Evolutionary conservation across 192 early-diverging fungal species (phyloP), one percentile per base, ranked within the genome.

Genomic region (Rhizophagus prolifer): DNA sequence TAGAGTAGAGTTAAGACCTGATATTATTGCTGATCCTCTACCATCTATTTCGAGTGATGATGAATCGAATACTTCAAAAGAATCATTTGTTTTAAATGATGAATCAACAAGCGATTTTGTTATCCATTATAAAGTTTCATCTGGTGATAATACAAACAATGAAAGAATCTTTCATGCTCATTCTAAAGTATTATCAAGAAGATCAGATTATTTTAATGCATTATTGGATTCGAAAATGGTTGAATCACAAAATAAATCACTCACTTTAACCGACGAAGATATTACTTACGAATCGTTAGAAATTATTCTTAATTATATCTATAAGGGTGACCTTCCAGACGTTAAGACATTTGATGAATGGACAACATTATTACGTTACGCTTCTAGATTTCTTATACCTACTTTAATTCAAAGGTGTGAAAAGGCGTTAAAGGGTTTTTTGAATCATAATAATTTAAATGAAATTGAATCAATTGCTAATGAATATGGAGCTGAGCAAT

Each of bases 401-500:
- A 21, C 26, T 31, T 66, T 66, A 66, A 38, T 66, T 66, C 64
- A 66, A 34, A 66, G 64, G 9, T 66, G 64, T 66, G 64, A 66
- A 66, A 66, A 66, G 19, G 64, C 14, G 16, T 19, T 66, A 9
- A 66, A 31, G 25, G 31, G 30, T 3, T 66, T 21, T 4, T 34
- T 66, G 8, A 34, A 66, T 66, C 10, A 28, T 21, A 28, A 66
- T 66, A 66, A 66, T 36, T 28, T 66, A 10, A 19, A 21, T 9
- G 64, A 36, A 9, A 36, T 34, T 34, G 64, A 66, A 66, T 10
- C 5, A 26, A 34, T 66, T 19, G 64, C 64, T 28, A 66, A 34
- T 19, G 31, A 66, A 36, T 34, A 9, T 34, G 64, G 64, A 6
- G 30, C 64, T 21, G 30, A 34, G 14, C 64, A 66, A 66, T 66